Evolutionary conservation across 2,329 filamentous ascomycete species (phyloP).

Genomic region (Penicillium sp.): DNA sequence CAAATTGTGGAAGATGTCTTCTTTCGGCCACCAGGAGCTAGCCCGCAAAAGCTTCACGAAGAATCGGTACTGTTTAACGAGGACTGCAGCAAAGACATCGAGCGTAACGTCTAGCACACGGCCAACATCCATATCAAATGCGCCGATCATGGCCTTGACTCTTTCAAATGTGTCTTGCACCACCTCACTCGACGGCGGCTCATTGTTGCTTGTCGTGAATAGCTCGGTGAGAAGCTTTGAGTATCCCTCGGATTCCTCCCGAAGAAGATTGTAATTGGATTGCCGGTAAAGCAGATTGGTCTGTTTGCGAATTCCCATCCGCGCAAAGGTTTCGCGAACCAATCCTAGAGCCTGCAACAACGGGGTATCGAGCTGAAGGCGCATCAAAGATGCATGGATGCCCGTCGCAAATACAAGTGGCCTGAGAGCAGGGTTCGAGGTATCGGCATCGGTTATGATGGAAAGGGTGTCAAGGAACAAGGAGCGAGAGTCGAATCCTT

Average conservation of each 20-base stretch:
- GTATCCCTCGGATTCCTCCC: constrained; percentile 95
- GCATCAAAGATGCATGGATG: constrained; percentile 70
- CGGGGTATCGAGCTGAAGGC: constrained; percentile 76
- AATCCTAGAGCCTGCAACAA: constrained; percentile 74
- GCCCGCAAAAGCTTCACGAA: constrained; percentile 88
- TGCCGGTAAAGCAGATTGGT: constrained; percentile 94
- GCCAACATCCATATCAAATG: constrained; percentile 94
- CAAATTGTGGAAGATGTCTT: constrained; percentile 51
- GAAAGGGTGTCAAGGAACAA: constrained; percentile 82
- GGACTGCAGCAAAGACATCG: constrained; percentile 88
- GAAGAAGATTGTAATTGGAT: constrained; percentile 91
- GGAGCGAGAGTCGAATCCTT: constrained; percentile 60
- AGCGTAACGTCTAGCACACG: constrained; percentile 90
- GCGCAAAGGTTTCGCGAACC: constrained; percentile 79
- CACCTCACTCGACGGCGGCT: constrained; percentile 69
- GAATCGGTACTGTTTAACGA: constrained; percentile 90
- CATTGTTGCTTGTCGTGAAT: constrained; percentile 78
- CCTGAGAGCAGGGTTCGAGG: constrained; percentile 57
- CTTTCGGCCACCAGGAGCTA: constrained; percentile 94
- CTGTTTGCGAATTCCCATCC: constrained; percentile 80
- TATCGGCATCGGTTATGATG: constrained; percentile 71
- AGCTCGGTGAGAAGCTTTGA: constrained; percentile 94
- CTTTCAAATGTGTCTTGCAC: constrained; percentile 85
- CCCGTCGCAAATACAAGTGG: constrained; percentile 70
- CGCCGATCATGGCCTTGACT: constrained; percentile 91